phyloP scores from a whole-genome alignment of 371 early-diverging fungal species.

The Mortierella sp. region DNA sequence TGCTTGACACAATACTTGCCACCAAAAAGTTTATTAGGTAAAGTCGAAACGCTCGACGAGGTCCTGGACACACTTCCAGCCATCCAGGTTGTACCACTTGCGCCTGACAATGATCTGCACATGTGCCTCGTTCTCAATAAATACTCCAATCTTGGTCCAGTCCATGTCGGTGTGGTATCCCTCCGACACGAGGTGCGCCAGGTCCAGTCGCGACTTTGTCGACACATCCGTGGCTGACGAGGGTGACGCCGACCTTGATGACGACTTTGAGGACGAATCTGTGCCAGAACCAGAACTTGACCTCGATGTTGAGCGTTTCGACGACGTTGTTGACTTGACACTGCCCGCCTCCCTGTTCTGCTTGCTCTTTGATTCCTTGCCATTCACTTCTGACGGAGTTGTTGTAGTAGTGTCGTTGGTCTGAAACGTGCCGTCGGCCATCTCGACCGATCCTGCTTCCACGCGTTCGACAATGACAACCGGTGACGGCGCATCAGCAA shows the following conservation, averaged over 20 bases:
- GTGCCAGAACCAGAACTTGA: slow-evolving; percentile 7
- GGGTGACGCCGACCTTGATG: slow-evolving; percentile 1
- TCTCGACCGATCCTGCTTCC: slow-evolving; percentile 4
- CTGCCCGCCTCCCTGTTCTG: background rate
- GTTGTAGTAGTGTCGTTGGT: background rate
- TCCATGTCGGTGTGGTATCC: slow-evolving; percentile 57
- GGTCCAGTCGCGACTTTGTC: slow-evolving; percentile 30
- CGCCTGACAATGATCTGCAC: slow-evolving; percentile 58
- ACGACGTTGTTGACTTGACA: background rate
- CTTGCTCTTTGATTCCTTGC: background rate
- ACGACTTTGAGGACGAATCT: background rate
- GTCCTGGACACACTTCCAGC: slow-evolving; percentile 58
- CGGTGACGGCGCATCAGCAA: slow-evolving; percentile 40
- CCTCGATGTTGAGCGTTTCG: slow-evolving; percentile 4
- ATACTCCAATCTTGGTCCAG: slow-evolving; percentile 59
- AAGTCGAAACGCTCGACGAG: slow-evolving; percentile 54
- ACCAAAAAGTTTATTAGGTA: slow-evolving; percentile 25
- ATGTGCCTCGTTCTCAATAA: slow-evolving; percentile 57
- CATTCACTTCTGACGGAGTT: background rate
- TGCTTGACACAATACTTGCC: too few species aligned
- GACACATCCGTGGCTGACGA: background rate
- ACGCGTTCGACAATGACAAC: slow-evolving; percentile 41
- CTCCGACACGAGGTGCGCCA: slow-evolving; percentile 47
- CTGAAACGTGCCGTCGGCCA: background rate
- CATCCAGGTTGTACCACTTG: slow-evolving; percentile 57